These are phyloP conservation scores for Fusarium bulbicola DNA, from an alignment of 2,329 filamentous ascomycete genomes.

Conservation along the genomic window DNA sequence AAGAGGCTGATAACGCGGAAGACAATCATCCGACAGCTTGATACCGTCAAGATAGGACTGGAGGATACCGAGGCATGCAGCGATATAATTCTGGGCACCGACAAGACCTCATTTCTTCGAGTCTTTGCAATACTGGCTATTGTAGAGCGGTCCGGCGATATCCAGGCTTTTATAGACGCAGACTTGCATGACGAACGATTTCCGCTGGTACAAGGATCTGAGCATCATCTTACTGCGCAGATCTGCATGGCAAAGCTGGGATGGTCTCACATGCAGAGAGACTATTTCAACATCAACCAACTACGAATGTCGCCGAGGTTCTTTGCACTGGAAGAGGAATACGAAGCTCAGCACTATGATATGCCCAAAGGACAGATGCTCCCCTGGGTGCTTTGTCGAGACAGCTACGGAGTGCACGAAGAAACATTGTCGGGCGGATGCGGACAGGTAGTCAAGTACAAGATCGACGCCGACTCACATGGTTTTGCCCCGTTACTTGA, in stretches of 20 bases:
- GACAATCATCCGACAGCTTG: background rate
- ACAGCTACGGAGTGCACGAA: background rate
- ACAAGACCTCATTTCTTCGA: rapidly evolving
- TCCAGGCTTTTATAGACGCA: background rate
- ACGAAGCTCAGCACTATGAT: background rate
- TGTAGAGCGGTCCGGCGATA: background rate
- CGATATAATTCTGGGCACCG: rapidly evolving
- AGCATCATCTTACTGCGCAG: background rate
- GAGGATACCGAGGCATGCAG: rapidly evolving
- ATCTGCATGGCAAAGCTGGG: background rate
- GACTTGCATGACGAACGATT: background rate
- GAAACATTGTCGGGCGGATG: background rate
- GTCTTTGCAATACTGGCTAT: background rate
- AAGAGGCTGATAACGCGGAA: background rate
- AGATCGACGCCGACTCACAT: background rate
- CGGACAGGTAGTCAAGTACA: background rate
- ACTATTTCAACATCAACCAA: background rate
- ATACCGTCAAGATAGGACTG: background rate
- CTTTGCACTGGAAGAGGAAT: background rate
- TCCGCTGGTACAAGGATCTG: background rate
- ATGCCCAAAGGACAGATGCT: background rate
- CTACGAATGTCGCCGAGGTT: background rate
- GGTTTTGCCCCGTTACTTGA: background rate
- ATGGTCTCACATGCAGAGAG: background rate
- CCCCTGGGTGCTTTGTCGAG: background rate